These are phyloP conservation scores for Aspergillus hortae DNA, from an alignment of 2,329 filamentous ascomycete genomes.

Conservation along the genomic window DNA sequence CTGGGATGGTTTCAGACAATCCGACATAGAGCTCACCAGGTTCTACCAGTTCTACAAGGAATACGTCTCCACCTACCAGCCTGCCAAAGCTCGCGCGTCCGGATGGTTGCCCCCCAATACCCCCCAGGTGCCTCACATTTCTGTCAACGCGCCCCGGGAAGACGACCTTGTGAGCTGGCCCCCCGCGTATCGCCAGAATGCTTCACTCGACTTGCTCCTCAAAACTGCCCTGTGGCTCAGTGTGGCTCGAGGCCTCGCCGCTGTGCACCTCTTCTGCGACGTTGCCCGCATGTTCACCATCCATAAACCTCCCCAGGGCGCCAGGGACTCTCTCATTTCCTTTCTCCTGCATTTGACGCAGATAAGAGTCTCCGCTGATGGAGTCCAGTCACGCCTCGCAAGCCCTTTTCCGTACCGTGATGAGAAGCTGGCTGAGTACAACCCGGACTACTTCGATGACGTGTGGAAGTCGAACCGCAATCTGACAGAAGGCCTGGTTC, in stretches of 20 bases:
- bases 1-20: slow-evolving; percentile 15
- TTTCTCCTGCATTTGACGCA: slow-evolving; percentile 15
- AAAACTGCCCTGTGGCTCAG: slow-evolving; percentile 25
- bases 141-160: slow-evolving; percentile 5
- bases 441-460: slow-evolving; percentile 19
- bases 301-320: slow-evolving; percentile 3
- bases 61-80: slow-evolving; percentile 9
- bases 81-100: slow-evolving; percentile 13
- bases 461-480: slow-evolving; percentile 12
- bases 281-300: slow-evolving; percentile 20
- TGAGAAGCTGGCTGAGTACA: slow-evolving; percentile 3
- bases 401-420: slow-evolving; percentile 11
- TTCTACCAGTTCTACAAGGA: slow-evolving; percentile 19
- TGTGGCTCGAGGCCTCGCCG: slow-evolving; percentile 21
- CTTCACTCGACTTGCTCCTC: slow-evolving; percentile 16
- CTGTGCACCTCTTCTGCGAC: slow-evolving; percentile 28
- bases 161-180: slow-evolving; percentile 15
- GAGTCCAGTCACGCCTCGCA: slow-evolving; percentile 4
- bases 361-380: slow-evolving; percentile 10
- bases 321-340: slow-evolving; percentile 4
- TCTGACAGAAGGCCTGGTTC: slow-evolving; percentile 6
- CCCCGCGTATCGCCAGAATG: background rate
- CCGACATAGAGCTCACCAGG: slow-evolving; percentile 16
- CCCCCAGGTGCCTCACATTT: slow-evolving; percentile 8
- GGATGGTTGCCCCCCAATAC: slow-evolving; percentile 18